phyloP scores from a whole-genome alignment of 2,329 filamentous ascomycete genomes.

The Ceratocystis smalleyi region DNA sequence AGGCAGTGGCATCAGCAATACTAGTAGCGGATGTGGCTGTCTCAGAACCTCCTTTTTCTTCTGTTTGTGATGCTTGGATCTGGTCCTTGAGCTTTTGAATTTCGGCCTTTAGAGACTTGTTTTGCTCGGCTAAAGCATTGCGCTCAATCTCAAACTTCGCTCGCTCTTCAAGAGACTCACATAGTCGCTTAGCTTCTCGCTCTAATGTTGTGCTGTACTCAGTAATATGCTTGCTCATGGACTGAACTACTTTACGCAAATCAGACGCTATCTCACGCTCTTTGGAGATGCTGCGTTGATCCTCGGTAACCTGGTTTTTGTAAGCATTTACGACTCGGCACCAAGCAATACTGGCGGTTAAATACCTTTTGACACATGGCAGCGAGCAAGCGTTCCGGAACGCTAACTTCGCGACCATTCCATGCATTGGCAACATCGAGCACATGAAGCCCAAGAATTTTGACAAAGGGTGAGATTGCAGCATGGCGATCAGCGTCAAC shows the following conservation, averaged over 20 bases:
- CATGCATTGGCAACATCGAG: constrained; percentile 10
- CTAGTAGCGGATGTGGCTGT: constrained; percentile 9
- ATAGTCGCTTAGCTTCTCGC: constrained; percentile 32
- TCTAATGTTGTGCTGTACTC: constrained; percentile 31
- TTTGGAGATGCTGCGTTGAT: constrained; percentile 28
- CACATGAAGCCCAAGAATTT: constrained; percentile 14
- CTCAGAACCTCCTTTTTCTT: constrained; percentile 26
- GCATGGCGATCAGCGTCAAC: constrained; percentile 15
- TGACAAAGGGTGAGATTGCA: constrained; percentile 13
- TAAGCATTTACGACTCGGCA: constrained; percentile 9
- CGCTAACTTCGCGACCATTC: constrained; percentile 7
- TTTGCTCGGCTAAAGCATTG: constrained; percentile 23
- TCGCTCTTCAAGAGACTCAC: constrained; percentile 37
- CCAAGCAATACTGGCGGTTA: not conserved
- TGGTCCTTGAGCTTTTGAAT: constrained; percentile 26
- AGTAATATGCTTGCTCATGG: constrained; percentile 31
- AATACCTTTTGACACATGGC: constrained; percentile 17
- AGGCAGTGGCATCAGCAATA: not conserved
- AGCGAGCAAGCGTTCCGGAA: constrained; percentile 12
- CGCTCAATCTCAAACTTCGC: constrained; percentile 33
- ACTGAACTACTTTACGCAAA: constrained; percentile 29
- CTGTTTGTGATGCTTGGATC: constrained; percentile 8
- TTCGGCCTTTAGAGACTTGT: constrained; percentile 21
- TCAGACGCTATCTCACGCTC: constrained; percentile 21
- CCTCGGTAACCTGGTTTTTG: constrained; percentile 21